Evolutionary conservation across 495 filamentous ascomycete species (phyloP).

Genomic region (Annulohypoxylon stygium): DNA sequence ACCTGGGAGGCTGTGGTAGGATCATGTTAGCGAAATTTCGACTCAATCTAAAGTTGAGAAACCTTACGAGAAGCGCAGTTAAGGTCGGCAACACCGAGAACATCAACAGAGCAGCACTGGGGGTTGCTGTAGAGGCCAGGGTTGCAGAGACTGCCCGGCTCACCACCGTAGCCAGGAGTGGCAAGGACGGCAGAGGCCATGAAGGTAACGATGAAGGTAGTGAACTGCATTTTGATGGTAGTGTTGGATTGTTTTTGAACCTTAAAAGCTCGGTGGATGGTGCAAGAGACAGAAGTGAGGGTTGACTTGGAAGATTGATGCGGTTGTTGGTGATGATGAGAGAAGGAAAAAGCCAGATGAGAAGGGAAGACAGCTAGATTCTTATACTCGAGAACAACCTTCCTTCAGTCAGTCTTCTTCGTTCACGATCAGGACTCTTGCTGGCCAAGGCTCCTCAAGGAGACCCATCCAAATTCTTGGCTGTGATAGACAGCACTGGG

Average conservation of each 20-base stretch:
- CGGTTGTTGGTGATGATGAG: constrained; percentile 36
- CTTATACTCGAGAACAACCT: constrained; percentile 42
- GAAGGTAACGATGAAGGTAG: constrained; percentile 54
- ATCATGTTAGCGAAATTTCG: too few relatives aligned
- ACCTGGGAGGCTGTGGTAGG: constrained; percentile 19
- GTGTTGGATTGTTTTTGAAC: constrained; percentile 35
- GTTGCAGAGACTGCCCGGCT: constrained; percentile 27
- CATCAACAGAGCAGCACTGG: constrained; percentile 63
- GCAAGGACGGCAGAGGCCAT: constrained; percentile 52
- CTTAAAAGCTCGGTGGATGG: constrained; percentile 42
- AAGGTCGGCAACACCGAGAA: constrained; percentile 61
- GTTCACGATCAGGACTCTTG: background rate
- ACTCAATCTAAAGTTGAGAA: too few relatives aligned
- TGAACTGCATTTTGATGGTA: constrained; percentile 56
- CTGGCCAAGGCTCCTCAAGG: constrained; percentile 19
- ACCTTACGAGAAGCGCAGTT: constrained; percentile 62
- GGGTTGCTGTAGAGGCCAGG: constrained; percentile 43
- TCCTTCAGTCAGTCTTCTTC: too few relatives aligned
- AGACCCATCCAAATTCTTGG: constrained; percentile 3
- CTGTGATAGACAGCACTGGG: constrained; percentile 16
- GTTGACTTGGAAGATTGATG: constrained; percentile 33
- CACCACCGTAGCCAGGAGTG: constrained; percentile 37
- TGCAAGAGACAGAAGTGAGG: constrained; percentile 40
- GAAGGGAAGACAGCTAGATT: constrained; percentile 24
- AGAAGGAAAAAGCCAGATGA: constrained; percentile 29